These are phyloP conservation scores for Pyricularia sp. DNA, from an alignment of 2,329 filamentous ascomycete genomes.

Conservation along the genomic window DNA sequence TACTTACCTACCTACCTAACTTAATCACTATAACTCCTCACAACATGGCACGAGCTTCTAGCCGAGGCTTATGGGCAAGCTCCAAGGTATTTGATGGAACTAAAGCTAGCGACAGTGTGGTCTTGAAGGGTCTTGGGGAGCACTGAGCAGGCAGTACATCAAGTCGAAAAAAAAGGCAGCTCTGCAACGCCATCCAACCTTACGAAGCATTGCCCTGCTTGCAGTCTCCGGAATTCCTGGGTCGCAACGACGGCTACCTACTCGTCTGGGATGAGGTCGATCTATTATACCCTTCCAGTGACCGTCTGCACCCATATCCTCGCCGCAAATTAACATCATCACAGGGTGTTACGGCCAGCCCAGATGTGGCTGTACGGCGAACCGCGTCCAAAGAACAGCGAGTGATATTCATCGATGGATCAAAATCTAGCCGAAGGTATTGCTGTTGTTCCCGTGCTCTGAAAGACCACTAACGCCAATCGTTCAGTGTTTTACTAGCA, in stretches of 20 bases:
- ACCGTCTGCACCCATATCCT: not conserved
- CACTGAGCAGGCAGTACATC: not conserved
- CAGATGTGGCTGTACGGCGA: not conserved
- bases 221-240: not conserved
- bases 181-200: not conserved
- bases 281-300: not conserved
- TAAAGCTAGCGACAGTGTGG: not conserved
- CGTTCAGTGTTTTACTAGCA: not conserved
- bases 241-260: not conserved
- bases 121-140: not conserved
- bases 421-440: not conserved
- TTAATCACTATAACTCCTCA: not conserved
- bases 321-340: not conserved
- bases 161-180: not conserved
- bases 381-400: not conserved
- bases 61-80: not conserved
- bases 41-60: not conserved
- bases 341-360: not conserved
- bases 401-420: not conserved
- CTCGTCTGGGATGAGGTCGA: not conserved
- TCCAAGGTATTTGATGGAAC: not conserved
- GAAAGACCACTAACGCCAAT: not conserved
- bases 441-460: not conserved
- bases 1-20: too few species aligned
- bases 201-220: not conserved